Base-by-base conservation (phyloP, 1,284 basidiomycete genomes). In the Boletellus dicymbophilus region DNA sequence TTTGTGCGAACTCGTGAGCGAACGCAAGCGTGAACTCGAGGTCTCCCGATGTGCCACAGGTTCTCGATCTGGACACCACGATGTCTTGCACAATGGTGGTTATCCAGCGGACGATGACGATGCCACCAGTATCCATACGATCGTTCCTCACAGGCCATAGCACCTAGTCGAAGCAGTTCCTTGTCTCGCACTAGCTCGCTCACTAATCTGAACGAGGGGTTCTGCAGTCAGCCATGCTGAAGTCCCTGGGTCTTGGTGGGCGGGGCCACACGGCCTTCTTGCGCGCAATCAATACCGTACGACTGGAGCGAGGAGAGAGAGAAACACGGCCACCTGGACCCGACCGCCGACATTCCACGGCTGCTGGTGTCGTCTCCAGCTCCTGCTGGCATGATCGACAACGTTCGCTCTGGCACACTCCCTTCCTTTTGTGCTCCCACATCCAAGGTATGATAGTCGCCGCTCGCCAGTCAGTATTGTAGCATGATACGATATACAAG, bases 141-240 rank as follows among this genome's bases (percentile, higher is more conserved):
- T 3, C 84, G 84, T 3, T 84, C 88, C 56, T 75, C 78, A 11
- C 78, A 87, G 7, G 81, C 81, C 6, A 90, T 91, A 49, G 79
- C 78, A 3, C 82, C 85, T 1, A 81, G 80, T 50, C 73, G 86
- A 28, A 79, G 76, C 60, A 76, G 76, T 49, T 79, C 77, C 4
- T 58, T 90, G 44, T 75, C 86, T 28, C 76, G 88, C 27, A 88
- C 84, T n/a, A 84, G 80, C 28, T 90, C 87, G 0, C 76, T 90
- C 70, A 85, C 84, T 0, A 88, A 91, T 60, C 69, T 92, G 22
- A 88, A 88, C 43, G 80, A 81, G 28, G 85, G 83, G 59, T 88
- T 88, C 49, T 79, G 78, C 78, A 11, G 62, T 80, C 16, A 67
- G 73, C 37, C 67, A 74, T 23, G 77, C 76, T 8, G 77, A 78